These are phyloP conservation scores for Nakaseomyces nivariensis DNA, from an alignment of 1,139 yeast genomes.

Conservation along the genomic window DNA sequence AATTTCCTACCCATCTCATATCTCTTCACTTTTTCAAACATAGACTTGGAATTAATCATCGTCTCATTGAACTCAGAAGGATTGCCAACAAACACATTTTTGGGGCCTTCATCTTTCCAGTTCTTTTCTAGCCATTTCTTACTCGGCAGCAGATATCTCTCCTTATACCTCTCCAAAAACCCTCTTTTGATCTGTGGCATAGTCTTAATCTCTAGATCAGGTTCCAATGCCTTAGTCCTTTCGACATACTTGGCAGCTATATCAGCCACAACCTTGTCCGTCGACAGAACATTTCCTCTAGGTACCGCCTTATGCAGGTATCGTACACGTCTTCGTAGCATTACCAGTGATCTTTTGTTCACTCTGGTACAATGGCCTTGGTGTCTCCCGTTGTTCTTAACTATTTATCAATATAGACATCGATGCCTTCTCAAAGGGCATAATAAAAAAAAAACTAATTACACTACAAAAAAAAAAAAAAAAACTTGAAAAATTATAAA, in stretches of 20 bases:
- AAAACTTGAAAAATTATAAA: too few species aligned
- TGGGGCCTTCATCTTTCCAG: slow-evolving; percentile 3
- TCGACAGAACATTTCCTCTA: background rate
- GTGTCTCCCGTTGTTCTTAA: too few species aligned
- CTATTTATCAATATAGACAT: too few species aligned
- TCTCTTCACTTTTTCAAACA: background rate
- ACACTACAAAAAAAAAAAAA: too few species aligned
- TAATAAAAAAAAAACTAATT: too few species aligned
- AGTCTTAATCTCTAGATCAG: slow-evolving; percentile 20
- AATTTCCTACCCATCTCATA: background rate
- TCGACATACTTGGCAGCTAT: slow-evolving; percentile 7
- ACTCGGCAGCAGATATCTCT: slow-evolving; percentile 21
- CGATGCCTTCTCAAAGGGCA: too few species aligned
- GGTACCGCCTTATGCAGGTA: background rate
- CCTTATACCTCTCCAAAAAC: slow-evolving; percentile 13
- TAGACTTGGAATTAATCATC: slow-evolving; percentile 7
- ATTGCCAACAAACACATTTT: background rate
- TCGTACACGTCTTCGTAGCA: background rate
- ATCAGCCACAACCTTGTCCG: background rate
- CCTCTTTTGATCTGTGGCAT: slow-evolving; percentile 15
- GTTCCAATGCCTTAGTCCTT: slow-evolving; percentile 23
- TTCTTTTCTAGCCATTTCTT: slow-evolving; percentile 14
- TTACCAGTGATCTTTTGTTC: background rate
- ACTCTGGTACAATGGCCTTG: too few species aligned
- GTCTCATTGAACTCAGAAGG: background rate